Evolutionary conservation across 2,329 filamentous ascomycete genomes (phyloP).

Genomic region (Aspergillus luchuensis): DNA sequence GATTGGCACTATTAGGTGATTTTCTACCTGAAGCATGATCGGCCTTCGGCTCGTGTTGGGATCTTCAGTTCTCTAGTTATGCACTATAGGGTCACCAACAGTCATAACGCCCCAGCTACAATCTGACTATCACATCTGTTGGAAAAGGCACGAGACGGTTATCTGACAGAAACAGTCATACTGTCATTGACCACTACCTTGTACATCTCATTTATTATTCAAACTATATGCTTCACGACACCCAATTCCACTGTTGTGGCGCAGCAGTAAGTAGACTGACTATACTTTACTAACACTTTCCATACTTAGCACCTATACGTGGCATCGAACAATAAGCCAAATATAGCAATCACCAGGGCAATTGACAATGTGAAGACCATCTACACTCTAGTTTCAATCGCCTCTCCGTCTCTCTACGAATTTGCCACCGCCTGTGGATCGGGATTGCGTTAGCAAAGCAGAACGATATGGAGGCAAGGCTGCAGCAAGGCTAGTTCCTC

Average conservation of each 20-base stretch:
- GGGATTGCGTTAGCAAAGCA: neutral
- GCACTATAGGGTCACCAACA: neutral
- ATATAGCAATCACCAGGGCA: neutral
- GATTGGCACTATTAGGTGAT: neutral
- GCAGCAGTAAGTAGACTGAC: neutral
- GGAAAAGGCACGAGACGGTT: neutral
- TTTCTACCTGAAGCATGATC: neutral
- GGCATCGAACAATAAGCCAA: neutral
- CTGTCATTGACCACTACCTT: neutral
- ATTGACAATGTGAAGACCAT: neutral
- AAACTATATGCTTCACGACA: neutral
- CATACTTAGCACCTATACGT: neutral
- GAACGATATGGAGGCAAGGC: neutral
- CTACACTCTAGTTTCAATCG: neutral
- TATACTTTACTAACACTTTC: too few relatives aligned
- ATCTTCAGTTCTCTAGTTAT: neutral
- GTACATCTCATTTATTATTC: too few relatives aligned
- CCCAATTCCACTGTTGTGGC: neutral
- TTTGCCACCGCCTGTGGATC: slow-evolving; percentile 9
- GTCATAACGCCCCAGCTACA: neutral
- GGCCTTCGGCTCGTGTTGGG: neutral
- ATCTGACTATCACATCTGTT: neutral
- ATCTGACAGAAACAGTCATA: neutral
- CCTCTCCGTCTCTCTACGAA: neutral
- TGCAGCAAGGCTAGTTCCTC: neutral